Conservation (phyloP, 75 land plant genomes). For the Cupressus sempervirens region DNA sequence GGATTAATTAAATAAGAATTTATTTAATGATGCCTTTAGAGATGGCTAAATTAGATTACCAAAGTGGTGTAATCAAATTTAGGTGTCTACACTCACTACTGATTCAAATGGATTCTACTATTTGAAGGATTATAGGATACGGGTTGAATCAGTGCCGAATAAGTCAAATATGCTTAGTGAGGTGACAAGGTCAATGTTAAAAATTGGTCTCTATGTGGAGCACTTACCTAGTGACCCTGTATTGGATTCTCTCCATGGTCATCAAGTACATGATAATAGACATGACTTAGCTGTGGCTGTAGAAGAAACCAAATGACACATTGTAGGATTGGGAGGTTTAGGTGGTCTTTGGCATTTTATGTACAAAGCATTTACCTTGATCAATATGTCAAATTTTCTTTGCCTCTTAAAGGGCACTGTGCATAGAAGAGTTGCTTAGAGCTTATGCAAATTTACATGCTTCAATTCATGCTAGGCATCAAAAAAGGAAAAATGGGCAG, state of each 20-base stretch:
- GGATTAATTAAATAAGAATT: too few species aligned
- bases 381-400: conserved; percentile 50
- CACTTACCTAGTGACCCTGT: conserved; percentile 26
- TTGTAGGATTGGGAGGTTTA: conserved; percentile 29
- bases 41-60: too few species aligned
- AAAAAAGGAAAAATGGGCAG: too few species aligned
- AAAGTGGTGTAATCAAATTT: too few species aligned
- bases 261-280: neutral
- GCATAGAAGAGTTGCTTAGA: conserved; percentile 47
- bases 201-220: conserved; percentile 39
- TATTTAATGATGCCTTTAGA: too few species aligned
- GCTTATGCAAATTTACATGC: conserved; percentile 38
- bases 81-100: too few species aligned
- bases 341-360: conserved; percentile 55
- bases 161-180: conserved; percentile 36
- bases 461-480: conserved; percentile 32
- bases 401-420: conserved; percentile 19
- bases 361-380: conserved; percentile 43
- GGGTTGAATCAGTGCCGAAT: conserved; percentile 31
- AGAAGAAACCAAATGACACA: neutral
- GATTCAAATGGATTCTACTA: conserved; percentile 41
- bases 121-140: conserved; percentile 45
- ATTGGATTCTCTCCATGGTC: neutral
- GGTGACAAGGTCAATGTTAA: conserved; percentile 29
- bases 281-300: neutral